phyloP scores from a whole-genome alignment of 352 stramenopile species.

The Aphanomyces euteiches region DNA sequence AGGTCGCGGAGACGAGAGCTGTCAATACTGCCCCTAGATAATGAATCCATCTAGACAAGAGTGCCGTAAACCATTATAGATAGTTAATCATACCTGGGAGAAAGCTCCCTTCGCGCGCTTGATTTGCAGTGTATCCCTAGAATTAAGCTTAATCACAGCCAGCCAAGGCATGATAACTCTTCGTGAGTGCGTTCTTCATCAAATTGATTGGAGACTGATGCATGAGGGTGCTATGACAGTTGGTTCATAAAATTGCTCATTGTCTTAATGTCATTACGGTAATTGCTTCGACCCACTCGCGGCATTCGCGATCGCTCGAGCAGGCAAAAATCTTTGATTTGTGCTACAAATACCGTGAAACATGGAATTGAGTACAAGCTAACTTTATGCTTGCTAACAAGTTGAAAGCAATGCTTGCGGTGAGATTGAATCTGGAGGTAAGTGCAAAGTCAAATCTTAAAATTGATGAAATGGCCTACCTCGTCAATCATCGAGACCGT shows the following conservation, averaged over 20 bases:
- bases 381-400: slow-evolving; percentile 53
- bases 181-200: slow-evolving; percentile 9
- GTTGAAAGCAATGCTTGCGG: slow-evolving; percentile 62
- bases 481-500: slow-evolving; percentile 46
- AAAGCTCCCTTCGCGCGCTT: slow-evolving; percentile 54
- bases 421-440: slow-evolving; percentile 34
- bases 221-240: no score
- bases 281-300: slow-evolving; percentile 43
- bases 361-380: no score
- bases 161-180: background rate
- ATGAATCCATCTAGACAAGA: slow-evolving; percentile 41
- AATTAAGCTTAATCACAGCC: background rate
- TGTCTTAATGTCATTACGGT: background rate
- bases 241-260: no score
- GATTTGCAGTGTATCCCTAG: slow-evolving; percentile 34
- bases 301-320: slow-evolving; percentile 47
- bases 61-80: no score
- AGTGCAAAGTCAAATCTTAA: background rate
- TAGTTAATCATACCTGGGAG: slow-evolving; percentile 32
- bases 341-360: background rate
- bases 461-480: slow-evolving; percentile 30
- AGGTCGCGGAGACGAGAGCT: slow-evolving; percentile 42
- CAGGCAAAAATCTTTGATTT: slow-evolving; percentile 66
- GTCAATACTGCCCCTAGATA: slow-evolving; percentile 44
- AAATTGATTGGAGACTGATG: background rate